A percentile compares a stretch with the other conserved stretches of the same genome.
These are phyloP conservation scores for Coniferiporia sulphurascens DNA, from an alignment of 1,284 basidiomycete genomes.

Conservation along the genomic window DNA sequence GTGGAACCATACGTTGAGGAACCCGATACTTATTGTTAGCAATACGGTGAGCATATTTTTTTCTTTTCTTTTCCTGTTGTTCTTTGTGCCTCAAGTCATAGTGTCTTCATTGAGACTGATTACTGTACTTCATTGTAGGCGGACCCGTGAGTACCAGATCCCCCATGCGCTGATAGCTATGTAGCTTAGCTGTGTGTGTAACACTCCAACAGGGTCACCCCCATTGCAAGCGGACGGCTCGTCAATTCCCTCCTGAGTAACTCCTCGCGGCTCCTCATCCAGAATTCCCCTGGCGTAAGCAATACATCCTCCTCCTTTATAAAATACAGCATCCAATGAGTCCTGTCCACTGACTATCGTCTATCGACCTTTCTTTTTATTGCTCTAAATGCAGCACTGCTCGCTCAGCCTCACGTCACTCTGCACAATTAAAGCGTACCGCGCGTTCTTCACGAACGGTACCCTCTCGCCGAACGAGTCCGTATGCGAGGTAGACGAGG, in stretches of 20 bases:
- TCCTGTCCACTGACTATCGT: too few relatives aligned
- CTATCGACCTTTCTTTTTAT: background rate
- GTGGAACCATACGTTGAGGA: slow-evolving; percentile 15
- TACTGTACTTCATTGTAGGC: slow-evolving; percentile 12
- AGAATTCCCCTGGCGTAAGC: slow-evolving; percentile 28
- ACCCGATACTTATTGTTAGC: slow-evolving; percentile 13
- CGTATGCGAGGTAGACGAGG: slow-evolving; percentile 24
- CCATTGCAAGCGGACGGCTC: slow-evolving; percentile 23
- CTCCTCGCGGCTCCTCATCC: slow-evolving; percentile 24
- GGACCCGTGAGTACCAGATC: slow-evolving; percentile 20
- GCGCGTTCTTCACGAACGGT: slow-evolving; percentile 26
- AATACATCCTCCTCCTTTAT: slow-evolving; percentile 20
- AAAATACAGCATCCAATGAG: too few relatives aligned
- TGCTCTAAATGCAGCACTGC: too few relatives aligned
- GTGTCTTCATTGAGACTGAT: background rate
- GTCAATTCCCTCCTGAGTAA: slow-evolving; percentile 23
- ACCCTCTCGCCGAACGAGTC: slow-evolving; percentile 26
- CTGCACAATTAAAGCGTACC: slow-evolving; percentile 22
- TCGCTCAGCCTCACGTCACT: slow-evolving; percentile 21
- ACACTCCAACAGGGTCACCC: slow-evolving; percentile 22
- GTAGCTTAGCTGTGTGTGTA: too few relatives aligned
- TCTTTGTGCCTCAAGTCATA: too few relatives aligned
- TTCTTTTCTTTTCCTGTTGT: too few relatives aligned
- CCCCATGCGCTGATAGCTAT: background rate
- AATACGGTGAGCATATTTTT: slow-evolving; percentile 5